Percentiles rank a stretch among this genome's conserved stretches.
Conservation (phyloP, 2,329 filamentous ascomycete genomes). For the Stachybotrys elegans region DNA sequence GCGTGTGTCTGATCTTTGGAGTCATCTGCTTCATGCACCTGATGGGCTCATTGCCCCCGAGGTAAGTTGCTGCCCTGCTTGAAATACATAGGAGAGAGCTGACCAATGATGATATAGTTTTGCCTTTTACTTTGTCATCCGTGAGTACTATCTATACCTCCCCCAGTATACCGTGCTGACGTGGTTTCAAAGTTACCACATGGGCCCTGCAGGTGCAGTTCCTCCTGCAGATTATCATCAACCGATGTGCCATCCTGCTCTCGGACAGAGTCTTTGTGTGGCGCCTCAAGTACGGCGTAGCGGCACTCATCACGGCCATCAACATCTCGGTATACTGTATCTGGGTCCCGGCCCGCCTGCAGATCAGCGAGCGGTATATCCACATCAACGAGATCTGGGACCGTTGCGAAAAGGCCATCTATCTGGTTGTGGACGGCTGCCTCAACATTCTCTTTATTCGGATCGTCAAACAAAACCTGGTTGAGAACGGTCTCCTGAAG, state of each 20-base stretch:
- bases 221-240: conserved; percentile 21
- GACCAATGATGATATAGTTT: conserved; percentile 12
- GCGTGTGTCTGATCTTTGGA: conserved; percentile 35
- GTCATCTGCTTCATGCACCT: conserved; percentile 26
- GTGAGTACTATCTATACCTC: conserved; percentile 9
- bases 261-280: conserved; percentile 12
- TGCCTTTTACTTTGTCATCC: conserved; percentile 21
- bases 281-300: conserved; percentile 14
- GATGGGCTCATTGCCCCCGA: conserved; percentile 16
- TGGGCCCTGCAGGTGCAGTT: conserved; percentile 20
- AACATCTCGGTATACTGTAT: conserved; percentile 21
- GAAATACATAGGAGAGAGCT: neutral
- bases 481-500: conserved; percentile 16
- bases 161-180: neutral
- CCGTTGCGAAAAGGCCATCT: conserved; percentile 21
- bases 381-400: conserved; percentile 21
- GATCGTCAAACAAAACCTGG: conserved; percentile 16
- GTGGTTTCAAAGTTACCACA: conserved; percentile 14
- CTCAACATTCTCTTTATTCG: conserved; percentile 20
- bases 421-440: conserved; percentile 17
- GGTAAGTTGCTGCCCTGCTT: conserved; percentile 8
- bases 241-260: conserved; percentile 18
- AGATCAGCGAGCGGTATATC: conserved; percentile 16
- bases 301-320: conserved; percentile 16
- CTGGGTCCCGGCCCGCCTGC: conserved; percentile 18